phyloP scores from a whole-genome alignment of 2,329 filamentous ascomycete genomes.

The Geoglossum cookeanum region DNA sequence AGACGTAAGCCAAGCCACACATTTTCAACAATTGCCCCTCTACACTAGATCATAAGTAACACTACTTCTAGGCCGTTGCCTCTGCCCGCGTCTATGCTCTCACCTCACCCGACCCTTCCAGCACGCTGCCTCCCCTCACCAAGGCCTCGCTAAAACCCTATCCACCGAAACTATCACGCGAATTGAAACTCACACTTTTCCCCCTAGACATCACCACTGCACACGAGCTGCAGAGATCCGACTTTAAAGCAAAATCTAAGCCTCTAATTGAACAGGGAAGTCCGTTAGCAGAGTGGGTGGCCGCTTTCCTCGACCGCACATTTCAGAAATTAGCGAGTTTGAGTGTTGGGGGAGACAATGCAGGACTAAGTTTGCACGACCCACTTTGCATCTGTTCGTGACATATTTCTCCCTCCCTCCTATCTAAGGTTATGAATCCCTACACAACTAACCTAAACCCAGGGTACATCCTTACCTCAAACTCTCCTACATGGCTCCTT shows the following conservation, averaged over 20 bases:
- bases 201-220: slow-evolving; percentile 59
- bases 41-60: neutral
- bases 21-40: neutral
- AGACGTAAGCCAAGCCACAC: slow-evolving; percentile 27
- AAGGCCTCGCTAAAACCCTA: slow-evolving; percentile 38
- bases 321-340: slow-evolving; percentile 48
- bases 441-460: neutral
- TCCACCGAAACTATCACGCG: slow-evolving; percentile 41
- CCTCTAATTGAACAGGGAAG: slow-evolving; percentile 40
- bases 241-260: slow-evolving; percentile 37
- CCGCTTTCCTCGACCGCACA: slow-evolving; percentile 50
- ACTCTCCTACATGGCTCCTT: slow-evolving; percentile 12
- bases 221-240: slow-evolving; percentile 43
- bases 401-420: neutral
- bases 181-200: slow-evolving; percentile 49
- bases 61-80: slow-evolving; percentile 31
- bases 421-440: neutral
- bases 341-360: slow-evolving; percentile 26
- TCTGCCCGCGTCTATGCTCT: slow-evolving; percentile 60
- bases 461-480: slow-evolving; percentile 41
- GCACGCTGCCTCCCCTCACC: slow-evolving; percentile 54
- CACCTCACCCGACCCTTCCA: slow-evolving; percentile 51
- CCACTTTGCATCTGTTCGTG: slow-evolving; percentile 35
- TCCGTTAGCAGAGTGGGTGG: slow-evolving; percentile 55
- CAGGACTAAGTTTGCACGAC: slow-evolving; percentile 53